Base-by-base conservation (phyloP, 306 rosid genomes). In the Lablab purpureus region DNA sequence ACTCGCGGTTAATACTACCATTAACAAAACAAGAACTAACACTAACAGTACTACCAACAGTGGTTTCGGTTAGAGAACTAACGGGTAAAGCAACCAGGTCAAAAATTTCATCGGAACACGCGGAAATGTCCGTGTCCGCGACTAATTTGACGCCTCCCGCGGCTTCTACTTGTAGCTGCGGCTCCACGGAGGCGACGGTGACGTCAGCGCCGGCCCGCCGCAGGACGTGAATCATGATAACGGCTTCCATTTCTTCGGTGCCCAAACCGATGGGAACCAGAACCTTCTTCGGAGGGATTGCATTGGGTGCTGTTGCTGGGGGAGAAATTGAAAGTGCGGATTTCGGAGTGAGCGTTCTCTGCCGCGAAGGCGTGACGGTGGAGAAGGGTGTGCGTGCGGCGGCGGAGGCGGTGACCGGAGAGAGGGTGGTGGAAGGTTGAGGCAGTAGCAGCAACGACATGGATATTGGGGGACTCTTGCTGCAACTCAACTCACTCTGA, bases 191-290 rank as follows among this genome's bases (percentile, higher is more conserved):
- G 18, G 99, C 99, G 67, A 95, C 91, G 23, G 96, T 95, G 58
- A 95, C 99, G 25, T 88, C 77, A 5, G 99, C 99, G 4, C 99
- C 99, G 4, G 99, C 97, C 67, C 90, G 97, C 40, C 99, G 99
- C 52, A 95, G 92, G 51, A 91, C 97, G 77, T 87, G 93, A 45
- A 91, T 84, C 23, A 95, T 71, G 76, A 95, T 86, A 71, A 92
- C 97, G 41, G 97, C 98, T 85, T 95, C 99, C 97, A 95, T 95
- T 83, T 95, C 99, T 73, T 95, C 98, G 3, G 99, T 91, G 34
- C 99, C 99, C 82, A 73, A 86, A 25, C 97, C 99, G 43, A 95
- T 87, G 41, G 99, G 98, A 47, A 95, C 91, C 62, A 95, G 85
- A 64, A 92, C 99, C 91, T 90, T 92, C 84, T 90, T 92, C 63